Percentiles rank a stretch among this genome's conserved stretches.
Evolutionary conservation across 352 stramenopile species (phyloP).

Genomic region (Phytophthora aleatoria): DNA sequence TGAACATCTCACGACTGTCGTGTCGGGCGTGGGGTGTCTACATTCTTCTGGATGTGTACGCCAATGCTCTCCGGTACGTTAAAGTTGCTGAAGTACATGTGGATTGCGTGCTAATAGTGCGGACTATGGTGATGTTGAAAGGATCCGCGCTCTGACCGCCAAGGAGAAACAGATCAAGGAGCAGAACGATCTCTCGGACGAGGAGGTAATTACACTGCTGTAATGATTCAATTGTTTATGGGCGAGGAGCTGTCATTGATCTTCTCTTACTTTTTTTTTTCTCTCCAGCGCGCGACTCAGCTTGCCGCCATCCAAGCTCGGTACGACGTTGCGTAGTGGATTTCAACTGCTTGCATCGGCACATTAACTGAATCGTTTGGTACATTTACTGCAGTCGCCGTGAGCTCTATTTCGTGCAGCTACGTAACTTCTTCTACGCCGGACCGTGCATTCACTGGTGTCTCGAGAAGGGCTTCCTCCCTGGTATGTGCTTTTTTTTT

Average conservation of each 20-base stretch:
- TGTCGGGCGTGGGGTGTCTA: constrained; percentile 78
- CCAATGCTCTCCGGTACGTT: constrained; percentile 70
- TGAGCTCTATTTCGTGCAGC: constrained; percentile 80
- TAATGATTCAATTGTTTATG: neutral
- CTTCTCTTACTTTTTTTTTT: neutral
- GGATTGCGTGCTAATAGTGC: constrained; percentile 3
- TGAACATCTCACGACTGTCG: constrained; percentile 68
- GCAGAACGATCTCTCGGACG: constrained; percentile 53
- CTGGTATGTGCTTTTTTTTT: constrained; percentile 40
- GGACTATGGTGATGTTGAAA: constrained; percentile 13
- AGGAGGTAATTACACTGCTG: constrained; percentile 38
- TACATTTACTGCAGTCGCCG: constrained; percentile 40
- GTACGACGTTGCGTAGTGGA: constrained; percentile 26
- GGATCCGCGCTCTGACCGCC: constrained; percentile 61
- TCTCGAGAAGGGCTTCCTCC: constrained; percentile 65
- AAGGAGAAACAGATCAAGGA: constrained; percentile 64
- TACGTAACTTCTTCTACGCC: constrained; percentile 84
- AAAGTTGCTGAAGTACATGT: neutral
- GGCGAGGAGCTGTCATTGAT: neutral
- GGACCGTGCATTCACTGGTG: constrained; percentile 86
- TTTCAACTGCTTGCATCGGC: neutral
- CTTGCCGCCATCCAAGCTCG: constrained; percentile 53
- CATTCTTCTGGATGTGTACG: constrained; percentile 80
- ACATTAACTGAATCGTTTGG: constrained; percentile 6
- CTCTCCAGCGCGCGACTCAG: constrained; percentile 35